phyloP scores from a whole-genome alignment of 805 yeast genomes.

The Cyberlindnera mrakii region DNA sequence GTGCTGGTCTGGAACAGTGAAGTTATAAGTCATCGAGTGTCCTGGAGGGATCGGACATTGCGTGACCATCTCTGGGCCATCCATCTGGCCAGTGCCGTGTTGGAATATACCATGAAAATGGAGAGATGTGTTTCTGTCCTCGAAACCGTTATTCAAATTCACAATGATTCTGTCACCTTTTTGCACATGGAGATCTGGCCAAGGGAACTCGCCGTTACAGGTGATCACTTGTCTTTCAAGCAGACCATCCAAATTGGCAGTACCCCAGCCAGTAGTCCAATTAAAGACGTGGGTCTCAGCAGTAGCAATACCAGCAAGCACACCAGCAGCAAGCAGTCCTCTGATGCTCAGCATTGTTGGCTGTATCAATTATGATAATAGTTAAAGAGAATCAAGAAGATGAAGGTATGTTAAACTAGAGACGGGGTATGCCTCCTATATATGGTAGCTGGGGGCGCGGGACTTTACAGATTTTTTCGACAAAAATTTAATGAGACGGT shows the following conservation, averaged over 20 bases:
- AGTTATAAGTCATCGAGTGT: constrained; percentile 71
- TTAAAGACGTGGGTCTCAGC: constrained; percentile 51
- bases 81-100: constrained; percentile 69
- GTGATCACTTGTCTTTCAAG: constrained; percentile 35
- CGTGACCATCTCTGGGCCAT: constrained; percentile 82
- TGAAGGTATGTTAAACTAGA: neutral
- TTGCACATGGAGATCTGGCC: constrained; percentile 75
- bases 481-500: constrained; percentile 1
- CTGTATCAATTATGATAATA: neutral
- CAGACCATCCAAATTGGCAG: constrained; percentile 35
- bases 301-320: constrained; percentile 4
- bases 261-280: constrained; percentile 61
- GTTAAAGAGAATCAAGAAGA: neutral
- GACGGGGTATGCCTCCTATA: constrained; percentile 1
- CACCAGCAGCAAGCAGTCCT: constrained; percentile 3
- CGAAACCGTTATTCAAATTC: constrained; percentile 69
- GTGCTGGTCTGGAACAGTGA: constrained; percentile 71
- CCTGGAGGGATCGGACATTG: constrained; percentile 82
- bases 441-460: neutral
- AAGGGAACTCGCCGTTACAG: constrained; percentile 58
- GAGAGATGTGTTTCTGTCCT: constrained; percentile 55
- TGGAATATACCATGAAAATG: constrained; percentile 93
- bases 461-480: constrained; percentile 1
- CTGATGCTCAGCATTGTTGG: constrained; percentile 7
- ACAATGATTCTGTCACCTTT: constrained; percentile 76